Evolutionary conservation across 352 stramenopile genomes (phyloP).

Genomic region (Phytophthora idaei): DNA sequence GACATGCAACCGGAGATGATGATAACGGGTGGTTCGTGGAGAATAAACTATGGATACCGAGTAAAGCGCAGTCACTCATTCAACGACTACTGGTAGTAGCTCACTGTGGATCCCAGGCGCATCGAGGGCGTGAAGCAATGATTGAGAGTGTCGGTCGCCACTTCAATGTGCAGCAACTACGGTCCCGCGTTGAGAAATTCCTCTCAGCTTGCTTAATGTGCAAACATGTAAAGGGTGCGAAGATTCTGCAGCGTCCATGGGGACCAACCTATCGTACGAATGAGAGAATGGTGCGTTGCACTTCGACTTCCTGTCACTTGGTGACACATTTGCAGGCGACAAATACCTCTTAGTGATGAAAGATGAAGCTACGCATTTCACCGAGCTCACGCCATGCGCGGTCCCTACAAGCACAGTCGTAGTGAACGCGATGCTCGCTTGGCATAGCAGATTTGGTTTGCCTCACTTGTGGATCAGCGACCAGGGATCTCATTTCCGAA

Average conservation of each 20-base stretch:
- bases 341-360: background rate
- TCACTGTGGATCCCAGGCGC: background rate
- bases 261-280: slow-evolving; percentile 4
- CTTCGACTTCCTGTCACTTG: slow-evolving; percentile 10
- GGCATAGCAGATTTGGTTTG: background rate
- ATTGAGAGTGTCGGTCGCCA: background rate
- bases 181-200: background rate
- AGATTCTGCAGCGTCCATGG: background rate
- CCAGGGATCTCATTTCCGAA: background rate
- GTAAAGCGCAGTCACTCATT: background rate
- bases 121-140: background rate
- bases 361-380: background rate
- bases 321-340: slow-evolving; percentile 7
- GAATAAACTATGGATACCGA: background rate
- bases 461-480: background rate
- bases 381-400: background rate
- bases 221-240: background rate
- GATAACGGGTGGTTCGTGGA: background rate
- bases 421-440: background rate
- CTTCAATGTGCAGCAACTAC: background rate
- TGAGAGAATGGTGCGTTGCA: slow-evolving; percentile 6
- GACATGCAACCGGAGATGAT: background rate
- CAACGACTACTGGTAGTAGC: background rate
- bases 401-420: background rate
- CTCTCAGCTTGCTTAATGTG: background rate